These are phyloP conservation scores for Simplicillium sp. DNA, from an alignment of 2,329 filamentous ascomycete genomes.

Conservation along the genomic window DNA sequence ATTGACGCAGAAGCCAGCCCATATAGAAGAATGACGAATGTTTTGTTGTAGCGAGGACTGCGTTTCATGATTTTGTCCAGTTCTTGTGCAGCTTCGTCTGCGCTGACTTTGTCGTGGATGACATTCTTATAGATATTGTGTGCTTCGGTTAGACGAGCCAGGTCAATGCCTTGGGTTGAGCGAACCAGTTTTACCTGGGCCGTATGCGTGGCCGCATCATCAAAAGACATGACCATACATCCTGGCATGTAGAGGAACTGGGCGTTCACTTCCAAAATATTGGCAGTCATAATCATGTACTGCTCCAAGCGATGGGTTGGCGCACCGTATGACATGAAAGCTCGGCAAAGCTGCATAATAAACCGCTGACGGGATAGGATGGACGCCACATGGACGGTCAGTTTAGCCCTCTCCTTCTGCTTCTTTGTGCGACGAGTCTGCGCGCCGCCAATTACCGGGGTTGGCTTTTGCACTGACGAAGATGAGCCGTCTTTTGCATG, in stretches of 20 bases:
- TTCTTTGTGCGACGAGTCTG: background rate
- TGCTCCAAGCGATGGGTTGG: constrained; percentile 5
- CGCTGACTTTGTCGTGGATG: constrained; percentile 2
- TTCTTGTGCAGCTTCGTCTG: constrained; percentile 3
- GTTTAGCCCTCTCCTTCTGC: constrained; percentile 1
- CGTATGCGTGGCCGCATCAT: constrained; percentile 3
- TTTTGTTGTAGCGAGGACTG: background rate
- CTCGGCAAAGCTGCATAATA: constrained; percentile 5
- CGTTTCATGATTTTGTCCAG: constrained; percentile 4
- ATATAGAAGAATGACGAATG: constrained; percentile 4
- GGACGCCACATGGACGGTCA: constrained; percentile 2
- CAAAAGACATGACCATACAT: constrained; percentile 6
- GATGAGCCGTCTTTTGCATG: background rate
- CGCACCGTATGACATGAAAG: constrained; percentile 6
- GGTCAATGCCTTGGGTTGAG: constrained; percentile 4
- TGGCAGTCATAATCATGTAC: constrained; percentile 5
- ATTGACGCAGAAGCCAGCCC: constrained; percentile 2
- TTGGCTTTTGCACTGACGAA: constrained; percentile 1
- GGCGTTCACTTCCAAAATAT: constrained; percentile 1
- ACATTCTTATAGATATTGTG: constrained; percentile 5
- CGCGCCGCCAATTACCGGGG: background rate
- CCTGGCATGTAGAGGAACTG: constrained; percentile 6
- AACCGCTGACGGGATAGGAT: constrained; percentile 3
- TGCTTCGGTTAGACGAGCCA: constrained; percentile 2
- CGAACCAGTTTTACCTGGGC: constrained; percentile 5